phyloP scores from a whole-genome alignment of 495 filamentous ascomycete species.

The Xylaria nigripes region DNA sequence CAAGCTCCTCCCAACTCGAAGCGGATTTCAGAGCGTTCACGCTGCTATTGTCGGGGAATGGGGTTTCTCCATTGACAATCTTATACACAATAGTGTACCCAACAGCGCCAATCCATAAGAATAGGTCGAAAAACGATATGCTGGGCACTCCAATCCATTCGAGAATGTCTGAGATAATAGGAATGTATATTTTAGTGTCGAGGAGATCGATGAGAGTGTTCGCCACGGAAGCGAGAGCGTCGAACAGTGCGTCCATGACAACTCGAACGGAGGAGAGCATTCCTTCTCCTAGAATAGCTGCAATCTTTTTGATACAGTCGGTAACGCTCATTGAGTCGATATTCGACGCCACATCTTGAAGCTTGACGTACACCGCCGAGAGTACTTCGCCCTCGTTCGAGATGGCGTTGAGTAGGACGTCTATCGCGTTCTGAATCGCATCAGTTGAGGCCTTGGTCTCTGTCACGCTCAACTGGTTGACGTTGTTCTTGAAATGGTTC shows the following conservation, averaged over 20 bases:
- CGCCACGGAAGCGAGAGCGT: neutral
- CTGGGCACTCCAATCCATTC: constrained; percentile 2
- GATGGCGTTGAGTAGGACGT: neutral
- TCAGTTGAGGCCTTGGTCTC: neutral
- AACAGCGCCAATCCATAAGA: constrained; percentile 4
- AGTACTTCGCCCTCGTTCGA: constrained; percentile 1
- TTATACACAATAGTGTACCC: constrained; percentile 6
- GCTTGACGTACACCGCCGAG: constrained; percentile 2
- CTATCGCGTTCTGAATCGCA: neutral
- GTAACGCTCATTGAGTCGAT: neutral
- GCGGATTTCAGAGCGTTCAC: constrained; percentile 1
- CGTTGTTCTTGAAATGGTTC: constrained; percentile 5
- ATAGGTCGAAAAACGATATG: constrained; percentile 10
- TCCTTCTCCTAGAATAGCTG: constrained; percentile 3
- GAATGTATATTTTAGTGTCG: constrained; percentile 8
- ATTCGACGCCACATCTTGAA: neutral
- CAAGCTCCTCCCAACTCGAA: neutral
- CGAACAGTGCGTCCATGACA: constrained; percentile 3
- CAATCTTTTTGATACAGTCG: constrained; percentile 6
- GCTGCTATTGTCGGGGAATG: constrained; percentile 1
- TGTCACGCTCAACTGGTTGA: neutral
- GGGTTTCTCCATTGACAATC: neutral
- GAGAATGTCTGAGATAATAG: constrained; percentile 9
- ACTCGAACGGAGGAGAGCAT: neutral
- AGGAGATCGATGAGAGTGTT: constrained; percentile 3